phyloP scores from a whole-genome alignment of 805 yeast genomes.

The Ogataea angusta region DNA sequence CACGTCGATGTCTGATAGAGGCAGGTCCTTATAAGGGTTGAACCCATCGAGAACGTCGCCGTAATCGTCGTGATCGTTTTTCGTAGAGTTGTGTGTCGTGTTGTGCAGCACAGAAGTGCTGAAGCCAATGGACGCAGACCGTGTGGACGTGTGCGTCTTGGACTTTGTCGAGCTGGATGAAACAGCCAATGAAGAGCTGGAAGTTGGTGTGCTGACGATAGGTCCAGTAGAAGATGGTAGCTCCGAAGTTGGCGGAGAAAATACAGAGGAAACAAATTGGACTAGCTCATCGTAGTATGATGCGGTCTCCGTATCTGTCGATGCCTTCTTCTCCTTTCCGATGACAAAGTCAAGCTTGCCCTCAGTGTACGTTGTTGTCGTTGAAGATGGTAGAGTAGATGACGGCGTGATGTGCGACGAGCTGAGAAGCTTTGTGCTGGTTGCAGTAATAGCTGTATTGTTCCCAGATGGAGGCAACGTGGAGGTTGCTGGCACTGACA shows the following conservation, averaged over 20 bases:
- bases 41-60: slow-evolving; percentile 11
- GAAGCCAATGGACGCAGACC: not conserved
- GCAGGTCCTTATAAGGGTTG: slow-evolving; percentile 24
- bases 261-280: slow-evolving; percentile 17
- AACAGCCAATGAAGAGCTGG: not conserved
- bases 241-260: slow-evolving; percentile 6
- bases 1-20: slow-evolving; percentile 20
- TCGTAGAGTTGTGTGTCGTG: slow-evolving; percentile 6
- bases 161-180: not conserved
- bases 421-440: too few relatives aligned
- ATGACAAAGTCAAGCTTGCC: slow-evolving; percentile 11
- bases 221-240: too few relatives aligned
- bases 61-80: slow-evolving; percentile 5
- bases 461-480: not conserved
- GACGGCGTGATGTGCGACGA: not conserved
- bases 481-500: not conserved
- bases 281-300: slow-evolving; percentile 13
- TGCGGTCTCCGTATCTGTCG: not conserved
- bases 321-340: slow-evolving; percentile 7
- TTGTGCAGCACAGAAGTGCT: not conserved
- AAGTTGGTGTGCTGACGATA: not conserved
- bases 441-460: not conserved
- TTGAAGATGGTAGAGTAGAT: not conserved
- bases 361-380: not conserved
- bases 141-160: not conserved